Evolutionary conservation across 768 basidiomycete genomes (phyloP).

Genomic region (Kwoniella europaea): DNA sequence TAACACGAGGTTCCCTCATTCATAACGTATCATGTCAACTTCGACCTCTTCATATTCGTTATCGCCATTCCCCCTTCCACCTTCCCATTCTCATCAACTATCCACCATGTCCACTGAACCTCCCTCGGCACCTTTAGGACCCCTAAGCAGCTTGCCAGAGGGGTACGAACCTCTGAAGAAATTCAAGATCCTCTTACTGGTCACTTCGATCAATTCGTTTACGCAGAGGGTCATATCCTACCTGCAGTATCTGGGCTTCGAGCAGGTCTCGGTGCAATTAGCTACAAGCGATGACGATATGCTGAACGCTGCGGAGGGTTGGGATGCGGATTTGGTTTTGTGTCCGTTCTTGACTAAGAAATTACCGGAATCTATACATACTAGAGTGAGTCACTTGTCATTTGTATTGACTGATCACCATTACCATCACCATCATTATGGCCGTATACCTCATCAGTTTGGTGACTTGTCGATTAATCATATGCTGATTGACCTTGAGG

Average conservation of each 20-base stretch:
- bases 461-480: neutral
- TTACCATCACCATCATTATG: too few relatives aligned
- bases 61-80: conserved; percentile 1
- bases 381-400: conserved; percentile 33
- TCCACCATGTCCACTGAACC: neutral
- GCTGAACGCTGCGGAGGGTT: conserved; percentile 34
- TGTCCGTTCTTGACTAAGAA: conserved; percentile 52
- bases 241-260: conserved; percentile 38
- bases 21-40: neutral
- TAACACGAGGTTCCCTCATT: neutral
- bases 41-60: conserved; percentile 4
- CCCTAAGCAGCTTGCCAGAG: conserved; percentile 27
- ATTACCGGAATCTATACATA: conserved; percentile 42
- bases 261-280: conserved; percentile 42
- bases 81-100: neutral
- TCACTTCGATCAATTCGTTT: conserved; percentile 50
- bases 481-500: too few relatives aligned
- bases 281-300: conserved; percentile 45
- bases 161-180: conserved; percentile 19
- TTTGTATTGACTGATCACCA: too few relatives aligned
- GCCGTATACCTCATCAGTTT: neutral
- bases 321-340: conserved; percentile 41
- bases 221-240: conserved; percentile 41
- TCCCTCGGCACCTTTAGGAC: conserved; percentile 30
- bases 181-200: conserved; percentile 40